Evolutionary conservation across 169 alveolate species (phyloP).

Genomic region (Plasmodium coatneyi): DNA sequence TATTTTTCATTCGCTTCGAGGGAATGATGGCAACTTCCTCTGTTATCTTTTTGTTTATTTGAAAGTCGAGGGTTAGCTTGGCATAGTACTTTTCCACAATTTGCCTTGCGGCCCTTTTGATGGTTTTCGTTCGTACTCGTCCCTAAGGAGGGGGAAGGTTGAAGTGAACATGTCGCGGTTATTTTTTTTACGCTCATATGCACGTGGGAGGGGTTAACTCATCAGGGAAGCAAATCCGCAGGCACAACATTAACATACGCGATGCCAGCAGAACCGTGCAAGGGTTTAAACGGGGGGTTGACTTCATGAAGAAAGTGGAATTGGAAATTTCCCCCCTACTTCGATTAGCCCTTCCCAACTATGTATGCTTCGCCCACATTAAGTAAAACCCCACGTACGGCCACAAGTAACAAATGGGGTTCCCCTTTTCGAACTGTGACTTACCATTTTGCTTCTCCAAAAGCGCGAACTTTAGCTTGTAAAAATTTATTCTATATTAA

Average conservation of each 20-base stretch:
- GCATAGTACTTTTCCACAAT: constrained; percentile 98
- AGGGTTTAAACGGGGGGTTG: background rate
- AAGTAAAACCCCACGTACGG: background rate
- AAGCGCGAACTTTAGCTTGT: background rate
- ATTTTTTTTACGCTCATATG: background rate
- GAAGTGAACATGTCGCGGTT: background rate
- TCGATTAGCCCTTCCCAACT: background rate
- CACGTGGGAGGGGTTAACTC: too few relatives aligned
- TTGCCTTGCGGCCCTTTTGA: constrained; percentile 99
- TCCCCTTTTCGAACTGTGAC: background rate
- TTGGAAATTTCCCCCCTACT: background rate
- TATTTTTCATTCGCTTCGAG: constrained; percentile 97
- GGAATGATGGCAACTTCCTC: constrained; percentile 99
- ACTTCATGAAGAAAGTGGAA: background rate
- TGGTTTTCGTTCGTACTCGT: constrained; percentile 99
- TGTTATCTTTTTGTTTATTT: constrained; percentile 98
- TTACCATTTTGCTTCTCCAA: background rate
- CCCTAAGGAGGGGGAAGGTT: constrained; percentile 90
- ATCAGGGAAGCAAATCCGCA: background rate
- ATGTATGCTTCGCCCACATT: background rate
- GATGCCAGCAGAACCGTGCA: background rate
- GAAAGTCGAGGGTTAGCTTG: constrained; percentile 97
- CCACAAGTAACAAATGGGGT: background rate
- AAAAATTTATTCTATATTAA: background rate
- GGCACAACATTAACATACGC: background rate